Conservation (phyloP, 768 basidiomycete species). For the Chlorophyllum brunneum region DNA sequence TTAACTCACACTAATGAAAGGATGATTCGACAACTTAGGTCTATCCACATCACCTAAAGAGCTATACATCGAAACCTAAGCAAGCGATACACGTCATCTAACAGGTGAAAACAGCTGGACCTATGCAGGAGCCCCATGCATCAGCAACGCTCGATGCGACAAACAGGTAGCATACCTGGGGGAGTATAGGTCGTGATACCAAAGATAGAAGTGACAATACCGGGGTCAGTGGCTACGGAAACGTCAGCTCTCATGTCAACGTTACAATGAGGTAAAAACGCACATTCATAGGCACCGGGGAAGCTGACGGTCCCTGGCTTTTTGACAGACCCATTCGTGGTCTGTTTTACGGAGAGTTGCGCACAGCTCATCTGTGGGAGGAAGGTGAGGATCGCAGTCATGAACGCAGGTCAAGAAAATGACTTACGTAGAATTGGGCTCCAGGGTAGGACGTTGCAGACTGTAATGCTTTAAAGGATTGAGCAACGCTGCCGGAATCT, state of each 20-base stretch:
- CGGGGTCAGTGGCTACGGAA: slow-evolving; percentile 8
- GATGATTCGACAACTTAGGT: too few relatives aligned
- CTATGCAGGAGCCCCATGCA: too few relatives aligned
- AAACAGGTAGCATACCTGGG: slow-evolving; percentile 26
- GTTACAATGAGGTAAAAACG: neutral
- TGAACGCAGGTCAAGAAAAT: too few relatives aligned
- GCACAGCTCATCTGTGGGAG: slow-evolving; percentile 41
- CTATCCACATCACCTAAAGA: too few relatives aligned
- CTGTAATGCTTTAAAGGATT: slow-evolving; percentile 43
- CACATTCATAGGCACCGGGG: slow-evolving; percentile 43
- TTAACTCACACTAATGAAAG: too few relatives aligned
- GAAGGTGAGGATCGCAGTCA: slow-evolving; percentile 10
- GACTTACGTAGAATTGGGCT: slow-evolving; percentile 52
- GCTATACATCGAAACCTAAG: too few relatives aligned
- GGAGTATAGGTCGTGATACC: slow-evolving; percentile 32
- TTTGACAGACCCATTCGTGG: slow-evolving; percentile 36
- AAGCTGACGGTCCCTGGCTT: slow-evolving; percentile 43
- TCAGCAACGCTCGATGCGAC: neutral
- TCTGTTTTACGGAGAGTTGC: slow-evolving; percentile 42
- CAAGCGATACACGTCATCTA: slow-evolving; percentile 11
- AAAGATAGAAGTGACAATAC: slow-evolving; percentile 33
- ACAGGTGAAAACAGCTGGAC: slow-evolving; percentile 28
- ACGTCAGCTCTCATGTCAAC: neutral
- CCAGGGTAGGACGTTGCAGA: slow-evolving; percentile 41
- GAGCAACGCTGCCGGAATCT: too few relatives aligned